phyloP scores from a whole-genome alignment of 331 rosid genomes.

The Pyrus hybrid region DNA sequence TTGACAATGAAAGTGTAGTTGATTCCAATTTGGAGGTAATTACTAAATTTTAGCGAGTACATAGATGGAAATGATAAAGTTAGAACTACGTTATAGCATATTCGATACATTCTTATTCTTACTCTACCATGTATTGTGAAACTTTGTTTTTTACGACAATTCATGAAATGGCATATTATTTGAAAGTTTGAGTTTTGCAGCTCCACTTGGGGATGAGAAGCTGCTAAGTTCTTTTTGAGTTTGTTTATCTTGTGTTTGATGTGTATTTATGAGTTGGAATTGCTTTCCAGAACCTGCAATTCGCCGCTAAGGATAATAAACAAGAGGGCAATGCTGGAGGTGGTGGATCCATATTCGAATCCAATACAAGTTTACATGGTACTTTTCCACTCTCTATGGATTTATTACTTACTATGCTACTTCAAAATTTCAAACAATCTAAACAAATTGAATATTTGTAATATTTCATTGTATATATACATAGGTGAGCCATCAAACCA shows the following conservation, averaged over 20 bases:
- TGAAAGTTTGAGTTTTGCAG: not conserved
- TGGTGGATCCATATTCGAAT: conserved; percentile 17
- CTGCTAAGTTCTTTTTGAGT: not conserved
- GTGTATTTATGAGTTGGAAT: not conserved
- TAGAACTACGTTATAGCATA: not conserved
- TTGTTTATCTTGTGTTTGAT: not conserved
- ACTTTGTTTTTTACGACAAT: not conserved
- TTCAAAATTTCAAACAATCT: not conserved
- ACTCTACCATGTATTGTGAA: not conserved
- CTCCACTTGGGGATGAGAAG: not conserved
- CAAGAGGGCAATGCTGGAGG: conserved; percentile 16
- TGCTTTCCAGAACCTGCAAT: conserved; percentile 23
- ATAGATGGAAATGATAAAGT: not conserved
- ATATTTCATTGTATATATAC: not conserved
- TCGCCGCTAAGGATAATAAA: conserved; percentile 15
- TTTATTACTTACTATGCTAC: not conserved
- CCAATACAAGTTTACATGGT: conserved; percentile 29
- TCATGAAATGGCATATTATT: not conserved
- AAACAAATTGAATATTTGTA: not conserved
- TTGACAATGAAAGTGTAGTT: conserved; percentile 29
- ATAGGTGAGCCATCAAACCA: conserved; percentile 27
- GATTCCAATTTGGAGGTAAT: conserved; percentile 52
- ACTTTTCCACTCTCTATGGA: not conserved
- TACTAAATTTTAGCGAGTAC: not conserved
- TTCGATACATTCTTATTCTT: too few species aligned